Conservation (phyloP, 2,329 filamentous ascomycete genomes). For the Lasiodiplodia theobromae region DNA sequence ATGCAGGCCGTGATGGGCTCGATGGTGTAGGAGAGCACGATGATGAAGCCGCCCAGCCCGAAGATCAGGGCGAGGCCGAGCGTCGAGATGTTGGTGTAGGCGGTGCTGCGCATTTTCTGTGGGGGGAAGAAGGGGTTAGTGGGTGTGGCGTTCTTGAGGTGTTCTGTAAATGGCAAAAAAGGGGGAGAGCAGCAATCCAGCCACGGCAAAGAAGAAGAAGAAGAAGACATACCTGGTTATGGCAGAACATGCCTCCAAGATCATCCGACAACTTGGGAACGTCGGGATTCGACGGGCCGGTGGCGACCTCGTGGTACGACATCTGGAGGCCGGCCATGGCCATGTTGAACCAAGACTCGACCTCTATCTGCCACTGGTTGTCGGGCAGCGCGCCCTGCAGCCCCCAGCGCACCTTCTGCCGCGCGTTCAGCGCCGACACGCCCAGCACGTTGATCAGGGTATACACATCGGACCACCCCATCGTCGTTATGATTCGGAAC, state of each 20-base stretch:
- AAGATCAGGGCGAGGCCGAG: slow-evolving; percentile 38
- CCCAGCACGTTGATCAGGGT: not conserved
- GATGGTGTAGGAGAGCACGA: slow-evolving; percentile 29
- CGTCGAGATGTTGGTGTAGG: slow-evolving; percentile 35
- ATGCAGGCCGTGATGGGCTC: slow-evolving; percentile 7
- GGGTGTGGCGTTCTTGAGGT: not conserved
- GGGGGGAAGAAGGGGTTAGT: not conserved
- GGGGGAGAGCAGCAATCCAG: too few species aligned
- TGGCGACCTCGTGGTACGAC: slow-evolving; percentile 4
- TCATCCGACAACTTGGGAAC: not conserved
- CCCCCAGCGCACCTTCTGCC: not conserved
- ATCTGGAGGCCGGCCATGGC: too few species aligned
- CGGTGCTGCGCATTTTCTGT: slow-evolving; percentile 30
- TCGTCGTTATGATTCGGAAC: not conserved
- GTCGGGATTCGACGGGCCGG: slow-evolving; percentile 12
- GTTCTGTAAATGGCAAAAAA: too few species aligned
- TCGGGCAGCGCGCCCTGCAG: too few species aligned
- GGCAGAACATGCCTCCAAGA: not conserved
- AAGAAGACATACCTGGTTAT: not conserved
- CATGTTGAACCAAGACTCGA: too few species aligned
- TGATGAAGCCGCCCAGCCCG: slow-evolving; percentile 34
- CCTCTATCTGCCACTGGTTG: too few species aligned
- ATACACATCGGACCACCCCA: not conserved
- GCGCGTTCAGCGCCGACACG: not conserved
- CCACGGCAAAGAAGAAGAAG: too few species aligned